Conservation (phyloP, 1,284 basidiomycete species). For the Peniophora sp. region DNA sequence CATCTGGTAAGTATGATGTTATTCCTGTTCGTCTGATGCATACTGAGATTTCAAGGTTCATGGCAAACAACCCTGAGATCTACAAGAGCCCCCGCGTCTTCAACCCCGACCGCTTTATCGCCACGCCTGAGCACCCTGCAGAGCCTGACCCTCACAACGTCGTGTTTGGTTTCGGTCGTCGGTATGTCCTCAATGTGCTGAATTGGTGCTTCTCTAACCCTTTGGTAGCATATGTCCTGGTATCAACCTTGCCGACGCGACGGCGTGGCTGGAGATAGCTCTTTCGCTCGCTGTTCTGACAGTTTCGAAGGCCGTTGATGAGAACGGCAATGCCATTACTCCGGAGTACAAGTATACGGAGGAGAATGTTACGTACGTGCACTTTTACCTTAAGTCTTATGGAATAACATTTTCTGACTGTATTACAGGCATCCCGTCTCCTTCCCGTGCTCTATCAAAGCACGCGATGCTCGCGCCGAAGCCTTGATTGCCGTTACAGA, state of each 20-base stretch:
- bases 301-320: neutral
- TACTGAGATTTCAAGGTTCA: slow-evolving; percentile 5
- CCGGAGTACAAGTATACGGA: neutral
- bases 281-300: neutral
- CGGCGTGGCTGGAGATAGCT: neutral
- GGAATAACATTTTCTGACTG: neutral
- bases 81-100: slow-evolving; percentile 12
- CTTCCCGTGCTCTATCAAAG: neutral
- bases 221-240: neutral
- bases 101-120: slow-evolving; percentile 12
- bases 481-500: neutral
- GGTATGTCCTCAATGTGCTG: neutral
- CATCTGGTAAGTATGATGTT: slow-evolving; percentile 10
- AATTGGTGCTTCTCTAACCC: neutral
- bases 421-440: neutral
- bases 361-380: neutral
- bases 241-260: neutral
- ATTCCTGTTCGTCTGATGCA: too few species aligned
- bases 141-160: slow-evolving; percentile 10
- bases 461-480: neutral
- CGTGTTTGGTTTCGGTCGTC: slow-evolving; percentile 14
- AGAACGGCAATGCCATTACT: neutral
- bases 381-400: neutral
- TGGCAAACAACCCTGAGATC: slow-evolving; percentile 12
- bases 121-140: slow-evolving; percentile 9